These are phyloP conservation scores for Russula earlei DNA, from an alignment of 768 basidiomycete genomes.

Conservation along the genomic window DNA sequence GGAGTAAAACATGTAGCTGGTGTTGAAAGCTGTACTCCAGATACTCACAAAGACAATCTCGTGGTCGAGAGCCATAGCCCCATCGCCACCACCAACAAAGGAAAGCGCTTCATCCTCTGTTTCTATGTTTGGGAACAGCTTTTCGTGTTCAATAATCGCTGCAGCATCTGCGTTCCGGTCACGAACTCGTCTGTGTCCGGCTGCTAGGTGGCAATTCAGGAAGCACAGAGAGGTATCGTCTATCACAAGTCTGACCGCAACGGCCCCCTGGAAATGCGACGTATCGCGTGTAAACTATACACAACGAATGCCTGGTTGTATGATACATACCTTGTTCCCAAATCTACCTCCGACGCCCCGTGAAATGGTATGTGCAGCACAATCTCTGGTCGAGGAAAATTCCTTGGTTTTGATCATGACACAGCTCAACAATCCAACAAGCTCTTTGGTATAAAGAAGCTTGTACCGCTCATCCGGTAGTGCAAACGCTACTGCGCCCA, in stretches of 20 bases:
- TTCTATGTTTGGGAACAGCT: slow-evolving; percentile 45
- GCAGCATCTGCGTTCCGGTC: slow-evolving; percentile 83
- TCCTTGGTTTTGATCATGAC: slow-evolving; percentile 66
- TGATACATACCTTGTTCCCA: slow-evolving; percentile 79
- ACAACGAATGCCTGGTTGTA: background rate
- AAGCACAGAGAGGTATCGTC: slow-evolving; percentile 92
- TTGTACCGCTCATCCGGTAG: slow-evolving; percentile 67
- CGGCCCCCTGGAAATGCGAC: slow-evolving; percentile 55
- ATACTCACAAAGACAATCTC: slow-evolving; percentile 79
- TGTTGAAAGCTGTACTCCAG: background rate
- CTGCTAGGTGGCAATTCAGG: slow-evolving; percentile 96
- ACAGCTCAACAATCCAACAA: slow-evolving; percentile 82
- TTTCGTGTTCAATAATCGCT: slow-evolving; percentile 75
- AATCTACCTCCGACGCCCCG: slow-evolving; percentile 88
- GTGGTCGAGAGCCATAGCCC: slow-evolving; percentile 88
- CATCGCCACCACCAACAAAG: slow-evolving; percentile 87
- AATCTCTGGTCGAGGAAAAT: slow-evolving; percentile 49
- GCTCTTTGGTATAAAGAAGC: slow-evolving; percentile 74
- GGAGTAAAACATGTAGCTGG: background rate
- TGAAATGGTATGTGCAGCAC: slow-evolving; percentile 76
- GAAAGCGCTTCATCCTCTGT: slow-evolving; percentile 47
- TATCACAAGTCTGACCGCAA: slow-evolving; percentile 80
- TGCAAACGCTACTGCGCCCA: slow-evolving; percentile 60
- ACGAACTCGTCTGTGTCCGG: slow-evolving; percentile 76
- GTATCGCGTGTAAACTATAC: background rate